Percentiles rank a stretch among this genome's conserved stretches.
Conservation (phyloP, 2,329 filamentous ascomycete genomes). For the Ophiostoma fasciatum region DNA sequence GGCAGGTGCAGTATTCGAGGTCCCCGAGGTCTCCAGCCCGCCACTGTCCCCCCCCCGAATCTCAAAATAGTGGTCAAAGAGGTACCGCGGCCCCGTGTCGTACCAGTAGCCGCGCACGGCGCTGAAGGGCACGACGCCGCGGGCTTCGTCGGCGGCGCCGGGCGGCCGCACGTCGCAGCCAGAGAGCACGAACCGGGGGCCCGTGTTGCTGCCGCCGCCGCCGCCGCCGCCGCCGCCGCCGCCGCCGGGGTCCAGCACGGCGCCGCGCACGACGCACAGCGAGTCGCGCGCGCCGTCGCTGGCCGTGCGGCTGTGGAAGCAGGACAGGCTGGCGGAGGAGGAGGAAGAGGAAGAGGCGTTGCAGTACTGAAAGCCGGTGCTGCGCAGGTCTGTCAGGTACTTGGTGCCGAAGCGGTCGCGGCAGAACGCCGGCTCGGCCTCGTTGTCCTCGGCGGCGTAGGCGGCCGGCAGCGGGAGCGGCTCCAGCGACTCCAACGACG, state of each 20-base stretch:
- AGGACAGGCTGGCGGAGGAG: slow-evolving; percentile 5
- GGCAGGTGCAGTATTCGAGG: too few species aligned
- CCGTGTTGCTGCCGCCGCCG: too few species aligned
- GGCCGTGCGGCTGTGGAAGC: slow-evolving; percentile 8
- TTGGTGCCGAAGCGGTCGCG: slow-evolving; percentile 7
- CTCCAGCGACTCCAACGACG: too few species aligned
- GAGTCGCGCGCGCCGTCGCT: slow-evolving; percentile 5
- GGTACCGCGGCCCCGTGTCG: slow-evolving; percentile 7
- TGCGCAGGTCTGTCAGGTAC: slow-evolving; percentile 7
- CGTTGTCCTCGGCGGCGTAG: not conserved
- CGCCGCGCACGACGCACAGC: slow-evolving; percentile 6
- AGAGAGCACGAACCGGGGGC: slow-evolving; percentile 4
- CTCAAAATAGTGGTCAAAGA: slow-evolving; percentile 6
- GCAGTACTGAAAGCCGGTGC: slow-evolving; percentile 9
- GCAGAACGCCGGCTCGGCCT: slow-evolving; percentile 6
- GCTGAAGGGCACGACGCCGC: slow-evolving; percentile 5
- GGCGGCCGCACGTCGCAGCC: slow-evolving; percentile 5
- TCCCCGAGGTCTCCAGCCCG: too few species aligned
- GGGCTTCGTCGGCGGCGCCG: not conserved
- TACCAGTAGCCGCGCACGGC: slow-evolving; percentile 8
- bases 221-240: too few species aligned
- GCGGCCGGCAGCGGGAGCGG: slow-evolving; percentile 4
- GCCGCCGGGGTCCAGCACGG: slow-evolving; percentile 1
- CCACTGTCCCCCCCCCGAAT: not conserved
- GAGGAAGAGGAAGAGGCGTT: not conserved